phyloP scores from a whole-genome alignment of 306 rosid species.

The Aeschynomene evenia region DNA sequence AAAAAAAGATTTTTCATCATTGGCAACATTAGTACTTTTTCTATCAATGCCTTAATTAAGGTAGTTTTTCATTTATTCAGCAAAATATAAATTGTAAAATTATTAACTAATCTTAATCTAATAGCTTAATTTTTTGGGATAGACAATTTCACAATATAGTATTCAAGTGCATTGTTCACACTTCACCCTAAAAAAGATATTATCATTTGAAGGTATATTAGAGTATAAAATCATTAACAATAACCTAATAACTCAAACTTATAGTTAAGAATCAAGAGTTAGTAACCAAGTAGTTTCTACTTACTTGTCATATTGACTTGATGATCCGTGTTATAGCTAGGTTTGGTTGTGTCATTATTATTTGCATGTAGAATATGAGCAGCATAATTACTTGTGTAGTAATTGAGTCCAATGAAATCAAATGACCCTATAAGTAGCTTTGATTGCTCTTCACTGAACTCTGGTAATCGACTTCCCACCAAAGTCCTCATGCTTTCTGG shows the following conservation, averaged over 20 bases:
- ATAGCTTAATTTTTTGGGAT: too few species aligned
- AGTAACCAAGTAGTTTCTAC: background rate
- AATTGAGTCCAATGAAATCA: conserved; percentile 72
- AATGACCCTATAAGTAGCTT: conserved; percentile 48
- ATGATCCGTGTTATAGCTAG: conserved; percentile 35
- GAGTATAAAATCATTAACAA: too few species aligned
- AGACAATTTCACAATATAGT: too few species aligned
- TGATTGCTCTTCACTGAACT: conserved; percentile 50
- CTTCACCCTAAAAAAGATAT: too few species aligned
- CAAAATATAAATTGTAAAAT: too few species aligned
- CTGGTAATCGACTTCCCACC: conserved; percentile 56
- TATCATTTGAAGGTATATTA: too few species aligned
- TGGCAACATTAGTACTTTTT: background rate
- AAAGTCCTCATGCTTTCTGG: conserved; percentile 56
- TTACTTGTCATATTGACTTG: conserved; percentile 45
- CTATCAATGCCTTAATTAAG: background rate
- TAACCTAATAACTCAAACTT: too few species aligned
- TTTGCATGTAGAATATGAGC: conserved; percentile 1
- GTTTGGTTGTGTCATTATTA: conserved; percentile 5
- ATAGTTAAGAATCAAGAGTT: too few species aligned
- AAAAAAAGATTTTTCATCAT: background rate
- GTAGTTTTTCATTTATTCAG: too few species aligned
- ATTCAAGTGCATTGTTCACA: too few species aligned
- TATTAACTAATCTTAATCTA: too few species aligned
- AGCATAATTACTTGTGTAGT: conserved; percentile 59